Percentiles rank a stretch among this genome's conserved stretches.
phyloP scores from a whole-genome alignment of 495 filamentous ascomycete genomes.

The Polyplosphaeria fusca region DNA sequence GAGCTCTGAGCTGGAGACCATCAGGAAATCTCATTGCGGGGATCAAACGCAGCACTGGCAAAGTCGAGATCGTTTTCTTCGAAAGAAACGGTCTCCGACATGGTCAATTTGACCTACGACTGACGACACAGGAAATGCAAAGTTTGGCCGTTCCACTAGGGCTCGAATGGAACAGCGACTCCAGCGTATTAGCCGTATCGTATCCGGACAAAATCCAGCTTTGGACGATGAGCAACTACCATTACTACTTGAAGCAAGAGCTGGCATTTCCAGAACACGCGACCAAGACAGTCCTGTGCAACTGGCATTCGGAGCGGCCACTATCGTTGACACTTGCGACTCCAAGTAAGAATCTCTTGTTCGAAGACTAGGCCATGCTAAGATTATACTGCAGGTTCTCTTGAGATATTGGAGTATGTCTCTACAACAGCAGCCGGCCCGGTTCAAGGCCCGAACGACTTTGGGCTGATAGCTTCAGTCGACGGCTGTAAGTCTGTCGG shows the following conservation, averaged over 20 bases:
- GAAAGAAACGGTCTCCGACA: constrained; percentile 93
- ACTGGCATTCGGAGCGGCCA: constrained; percentile 84
- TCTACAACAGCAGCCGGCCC: constrained; percentile 67
- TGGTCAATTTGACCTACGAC: constrained; percentile 78
- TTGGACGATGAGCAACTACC: constrained; percentile 97
- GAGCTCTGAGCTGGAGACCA: constrained; percentile 86
- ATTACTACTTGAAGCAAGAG: constrained; percentile 98
- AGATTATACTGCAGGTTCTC: constrained; percentile 36
- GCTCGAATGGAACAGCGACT: constrained; percentile 86
- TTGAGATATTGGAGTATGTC: constrained; percentile 65
- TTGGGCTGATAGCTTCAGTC: constrained; percentile 79
- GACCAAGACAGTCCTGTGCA: background rate
- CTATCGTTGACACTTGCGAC: constrained; percentile 53
- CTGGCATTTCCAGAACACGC: constrained; percentile 28
- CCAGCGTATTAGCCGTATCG: constrained; percentile 79
- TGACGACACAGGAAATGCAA: constrained; percentile 57
- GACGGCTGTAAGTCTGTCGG: constrained; percentile 65
- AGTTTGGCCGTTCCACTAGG: constrained; percentile 56
- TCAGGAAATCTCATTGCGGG: constrained; percentile 84
- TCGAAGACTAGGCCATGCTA: background rate
- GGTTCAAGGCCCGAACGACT: constrained; percentile 67
- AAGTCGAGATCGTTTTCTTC: constrained; percentile 87
- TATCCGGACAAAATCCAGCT: constrained; percentile 75
- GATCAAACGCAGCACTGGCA: constrained; percentile 66
- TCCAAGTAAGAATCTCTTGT: constrained; percentile 2